Base-by-base conservation (phyloP, 768 basidiomycete species). In the Leccinum aurantiacum region DNA sequence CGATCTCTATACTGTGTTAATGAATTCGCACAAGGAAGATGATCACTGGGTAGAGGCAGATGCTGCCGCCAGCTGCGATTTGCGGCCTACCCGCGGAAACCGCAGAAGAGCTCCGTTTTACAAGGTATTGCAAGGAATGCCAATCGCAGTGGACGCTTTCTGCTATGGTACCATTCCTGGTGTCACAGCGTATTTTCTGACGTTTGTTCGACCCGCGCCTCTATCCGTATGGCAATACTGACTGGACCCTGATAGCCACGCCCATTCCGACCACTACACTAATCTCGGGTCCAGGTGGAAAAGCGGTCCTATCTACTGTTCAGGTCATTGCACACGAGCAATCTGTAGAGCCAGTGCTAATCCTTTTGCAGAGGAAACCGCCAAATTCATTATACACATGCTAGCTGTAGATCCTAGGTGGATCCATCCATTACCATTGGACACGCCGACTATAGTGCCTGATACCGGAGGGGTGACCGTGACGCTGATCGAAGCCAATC, bases 131-230 rank as follows among this genome's bases (percentile, higher is more conserved):
- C 90, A 93, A 66, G 96, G 97, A 1, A 97, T 98, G 95, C 94
- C 95, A 9, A 90, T 99, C 25, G 94, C 96, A 15, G 97, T 99
- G 1, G 97, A 99, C 70, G 97, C 95, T 2, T 99, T 99, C 75
- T 84, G 89, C 38, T 99, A 98, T 71, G 97, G 96, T 6, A 79
- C 81, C 27, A 95, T 99, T 53, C 95, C 95, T 6, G 87, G 85
- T 10, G 84, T 98, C 25, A 91, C 85, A 29, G 91, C 95, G 0
- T 98, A 98, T 72, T 93, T 97, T 65, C 74, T 98, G 62, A 93
- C 94, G 95, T 95, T 53, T 37, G 63, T 64, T 25, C 44, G 41
- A 49, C 13, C 25, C 29, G 22, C n/a, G 14, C 31, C 11, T 29
- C n/a, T 17, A 13, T 50, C n/a, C 4, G 7, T 53, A n/a, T 3